Evolutionary conservation across 2,329 filamentous ascomycete species (phyloP).

Genomic region (Colletotrichum sp.): DNA sequence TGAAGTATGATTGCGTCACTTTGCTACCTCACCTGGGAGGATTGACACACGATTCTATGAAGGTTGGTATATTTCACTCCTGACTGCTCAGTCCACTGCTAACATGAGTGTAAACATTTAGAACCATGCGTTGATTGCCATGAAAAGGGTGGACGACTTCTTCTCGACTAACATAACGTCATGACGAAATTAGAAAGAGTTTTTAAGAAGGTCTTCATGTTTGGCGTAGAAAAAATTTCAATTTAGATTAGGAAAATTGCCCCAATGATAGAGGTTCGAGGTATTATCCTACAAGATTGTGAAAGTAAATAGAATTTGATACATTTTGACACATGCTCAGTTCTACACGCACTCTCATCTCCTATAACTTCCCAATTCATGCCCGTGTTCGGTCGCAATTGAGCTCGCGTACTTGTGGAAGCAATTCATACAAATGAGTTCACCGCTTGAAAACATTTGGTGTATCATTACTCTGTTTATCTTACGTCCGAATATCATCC

Average conservation of each 20-base stretch:
- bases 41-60: not conserved
- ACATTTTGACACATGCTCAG: too few relatives aligned
- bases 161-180: not conserved
- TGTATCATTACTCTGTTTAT: not conserved
- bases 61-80: not conserved
- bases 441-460: not conserved
- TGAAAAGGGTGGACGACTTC: not conserved
- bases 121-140: not conserved
- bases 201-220: rapidly evolving
- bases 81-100: not conserved
- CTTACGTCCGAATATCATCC: not conserved
- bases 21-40: not conserved
- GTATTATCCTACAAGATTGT: too few relatives aligned
- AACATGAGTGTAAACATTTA: rapidly evolving
- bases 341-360: too few relatives aligned
- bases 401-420: not conserved
- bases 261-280: too few relatives aligned
- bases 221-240: rapidly evolving
- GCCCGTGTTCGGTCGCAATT: rapidly evolving
- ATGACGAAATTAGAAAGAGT: rapidly evolving
- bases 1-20: not conserved
- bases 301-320: too few relatives aligned
- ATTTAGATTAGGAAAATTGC: too few relatives aligned
- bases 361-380: too few relatives aligned
- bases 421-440: rapidly evolving